Base-by-base conservation (phyloP, 2,329 filamentous ascomycete species). In the Cladosporium colombiae region DNA sequence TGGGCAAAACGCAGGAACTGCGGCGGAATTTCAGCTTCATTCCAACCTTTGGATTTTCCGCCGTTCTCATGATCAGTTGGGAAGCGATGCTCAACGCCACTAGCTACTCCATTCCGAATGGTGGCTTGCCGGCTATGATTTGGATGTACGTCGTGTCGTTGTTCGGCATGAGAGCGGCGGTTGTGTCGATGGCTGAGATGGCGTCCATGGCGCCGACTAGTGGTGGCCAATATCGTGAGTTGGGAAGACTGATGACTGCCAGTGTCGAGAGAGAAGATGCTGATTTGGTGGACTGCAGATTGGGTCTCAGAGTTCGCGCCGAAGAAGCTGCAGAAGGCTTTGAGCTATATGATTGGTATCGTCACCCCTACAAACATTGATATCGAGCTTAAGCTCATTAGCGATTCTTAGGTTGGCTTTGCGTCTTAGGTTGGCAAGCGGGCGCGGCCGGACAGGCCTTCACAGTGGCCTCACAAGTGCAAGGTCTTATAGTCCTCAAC, bases 371-470 rank as follows among this genome's bases (percentile, higher is more conserved):
- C 5, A 5, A 29, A 8, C 27, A 14, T 18, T 16, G 10, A 3
- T 1, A 7, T 33, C 6, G 18, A 33, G 5, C 10, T 52, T 5
- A 18, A 16, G 16, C 25, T 50, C 23, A 25, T 16, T 18, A 6
- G 2, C 7, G 2, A 53, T 53, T 5, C 4, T 5, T 55, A 31
- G 52, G 27, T 21, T 78, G 77, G 77, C 76, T 76, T 69, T 72
- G 70, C 8, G 75, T 74, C 0, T 70, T 78, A 8, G 74, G 70
- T 25, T 55, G 52, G 52, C 52, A 55, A 33, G 52, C 52, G 60
- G 78, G 77, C 23, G 75, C 80, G n/a, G 78, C 80, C 5, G 74
- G 77, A 4, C 78, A 79, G 57, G 75, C 75, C 4, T 81, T 79
- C 70, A 74, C 82, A 33, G 78, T 79, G 8, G 81, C 77, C 5